Base-by-base conservation (phyloP, 1,284 basidiomycete genomes). In the Sporisorium reilianum region DNA sequence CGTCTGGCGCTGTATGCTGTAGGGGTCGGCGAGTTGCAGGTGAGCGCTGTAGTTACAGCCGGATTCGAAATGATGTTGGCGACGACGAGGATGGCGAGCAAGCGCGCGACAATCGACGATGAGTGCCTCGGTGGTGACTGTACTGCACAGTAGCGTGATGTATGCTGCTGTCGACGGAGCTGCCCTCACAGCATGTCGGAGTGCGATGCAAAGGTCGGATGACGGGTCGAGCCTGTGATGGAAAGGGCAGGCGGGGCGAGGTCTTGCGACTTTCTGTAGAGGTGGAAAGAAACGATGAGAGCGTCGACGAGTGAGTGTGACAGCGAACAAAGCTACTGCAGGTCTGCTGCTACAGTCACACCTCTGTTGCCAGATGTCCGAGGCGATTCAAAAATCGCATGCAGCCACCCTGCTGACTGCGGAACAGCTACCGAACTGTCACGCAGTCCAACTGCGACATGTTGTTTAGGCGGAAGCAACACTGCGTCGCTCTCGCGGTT, bases 401-500 rank as follows among this genome's bases (percentile, higher is more conserved):
- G n/a, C n/a, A n/a, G n/a, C n/a, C n/a, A n/a, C n/a, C n/a, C n/a
- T n/a, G n/a, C n/a, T n/a, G n/a, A n/a, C n/a, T n/a, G n/a, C n/a
- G n/a, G n/a, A n/a, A n/a, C n/a, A n/a, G n/a, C n/a, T n/a, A n/a
- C n/a, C n/a, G n/a, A 41, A n/a, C 38, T 41, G 38, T 41, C 20
- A 18, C 38, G 38, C 38, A 8, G n/a, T 41, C 18, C 5, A 46
- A n/a, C n/a, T n/a, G n/a, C n/a, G n/a, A n/a, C n/a, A n/a, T 18
- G 45, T 46, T 54, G 52, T 54, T 44, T 32, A 54, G 52, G 40
- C 38, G 40, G n/a, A 20, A 28, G 3, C 18, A 20, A 26, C 23
- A 18, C 44, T 30, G 26, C 11, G 26, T 30, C 46, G 20, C n/a
- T n/a, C n/a, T n/a, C 46, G 26, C 45, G 25, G 25, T 26, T 5